A percentile compares a stretch with the other conserved stretches of the same genome.
Evolutionary conservation across 139 green algal genomes (phyloP).

Genomic region (Haematococcus sp.): DNA sequence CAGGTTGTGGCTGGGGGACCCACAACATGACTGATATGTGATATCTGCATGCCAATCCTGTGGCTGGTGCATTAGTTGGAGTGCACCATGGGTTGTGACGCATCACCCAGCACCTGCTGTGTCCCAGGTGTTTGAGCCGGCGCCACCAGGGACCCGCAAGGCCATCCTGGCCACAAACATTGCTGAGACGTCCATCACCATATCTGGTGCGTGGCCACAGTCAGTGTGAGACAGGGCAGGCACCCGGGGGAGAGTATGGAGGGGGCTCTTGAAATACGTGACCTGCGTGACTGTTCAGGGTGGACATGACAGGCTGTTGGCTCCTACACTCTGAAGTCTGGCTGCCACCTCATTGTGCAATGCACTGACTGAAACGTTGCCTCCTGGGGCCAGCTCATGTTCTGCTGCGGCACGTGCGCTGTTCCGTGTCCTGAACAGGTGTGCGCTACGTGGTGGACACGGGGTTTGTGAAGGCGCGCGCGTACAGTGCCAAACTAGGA

Average conservation of each 20-base stretch:
- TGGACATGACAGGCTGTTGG: not conserved
- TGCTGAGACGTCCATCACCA: constrained; percentile 91
- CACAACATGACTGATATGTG: too few species aligned
- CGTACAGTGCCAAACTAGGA: constrained; percentile 71
- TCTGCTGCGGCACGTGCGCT: too few species aligned
- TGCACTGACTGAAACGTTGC: not conserved
- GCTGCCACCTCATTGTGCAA: not conserved
- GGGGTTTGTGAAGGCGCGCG: constrained; percentile 78
- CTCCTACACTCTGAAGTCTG: too few species aligned
- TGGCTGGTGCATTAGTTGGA: too few species aligned
- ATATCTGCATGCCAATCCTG: too few species aligned
- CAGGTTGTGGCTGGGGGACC: too few species aligned
- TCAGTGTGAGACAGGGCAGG: constrained; percentile 58
- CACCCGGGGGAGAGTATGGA: too few species aligned
- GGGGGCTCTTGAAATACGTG: too few species aligned
- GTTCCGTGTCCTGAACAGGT: too few species aligned
- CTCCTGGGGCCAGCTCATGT: too few species aligned
- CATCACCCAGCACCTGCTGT: too few species aligned
- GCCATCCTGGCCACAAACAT: constrained; percentile 93
- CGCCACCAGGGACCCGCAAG: constrained; percentile 64
- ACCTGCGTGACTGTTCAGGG: not conserved
- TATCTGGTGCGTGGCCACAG: constrained; percentile 78
- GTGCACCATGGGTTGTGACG: too few species aligned
- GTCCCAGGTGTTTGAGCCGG: constrained; percentile 69
- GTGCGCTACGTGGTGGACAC: constrained; percentile 77